Evolutionary conservation across 2,329 filamentous ascomycete species (phyloP).

Genomic region (Pseudogymnoascus sp.): DNA sequence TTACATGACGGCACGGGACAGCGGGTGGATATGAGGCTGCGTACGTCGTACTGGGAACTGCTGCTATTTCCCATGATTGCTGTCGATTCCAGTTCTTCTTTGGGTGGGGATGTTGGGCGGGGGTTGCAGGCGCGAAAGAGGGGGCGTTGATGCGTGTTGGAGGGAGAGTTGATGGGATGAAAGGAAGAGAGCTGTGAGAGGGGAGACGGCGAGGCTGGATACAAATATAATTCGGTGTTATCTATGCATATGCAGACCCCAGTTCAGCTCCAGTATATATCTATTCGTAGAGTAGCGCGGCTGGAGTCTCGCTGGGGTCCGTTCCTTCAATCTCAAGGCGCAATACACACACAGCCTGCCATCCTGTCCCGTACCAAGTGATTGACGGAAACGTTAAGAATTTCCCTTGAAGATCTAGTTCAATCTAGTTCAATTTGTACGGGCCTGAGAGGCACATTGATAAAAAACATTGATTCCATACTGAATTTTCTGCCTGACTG

Average conservation of each 20-base stretch:
- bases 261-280: background rate
- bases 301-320: background rate
- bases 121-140: background rate
- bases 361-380: background rate
- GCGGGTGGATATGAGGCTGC: background rate
- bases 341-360: background rate
- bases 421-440: too few relatives aligned
- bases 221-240: background rate
- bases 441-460: background rate
- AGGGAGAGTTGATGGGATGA: background rate
- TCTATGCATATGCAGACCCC: background rate
- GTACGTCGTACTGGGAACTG: background rate
- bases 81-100: background rate
- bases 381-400: background rate
- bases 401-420: background rate
- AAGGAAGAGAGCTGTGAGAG: background rate
- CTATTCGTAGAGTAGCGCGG: background rate
- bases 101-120: background rate
- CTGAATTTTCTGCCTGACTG: too few relatives aligned
- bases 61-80: background rate
- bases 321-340: background rate
- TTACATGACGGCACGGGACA: background rate
- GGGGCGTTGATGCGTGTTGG: background rate
- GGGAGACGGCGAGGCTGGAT: background rate
- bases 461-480: background rate